phyloP scores from a whole-genome alignment of 2,329 filamentous ascomycete species.

The Claviceps cyperi region DNA sequence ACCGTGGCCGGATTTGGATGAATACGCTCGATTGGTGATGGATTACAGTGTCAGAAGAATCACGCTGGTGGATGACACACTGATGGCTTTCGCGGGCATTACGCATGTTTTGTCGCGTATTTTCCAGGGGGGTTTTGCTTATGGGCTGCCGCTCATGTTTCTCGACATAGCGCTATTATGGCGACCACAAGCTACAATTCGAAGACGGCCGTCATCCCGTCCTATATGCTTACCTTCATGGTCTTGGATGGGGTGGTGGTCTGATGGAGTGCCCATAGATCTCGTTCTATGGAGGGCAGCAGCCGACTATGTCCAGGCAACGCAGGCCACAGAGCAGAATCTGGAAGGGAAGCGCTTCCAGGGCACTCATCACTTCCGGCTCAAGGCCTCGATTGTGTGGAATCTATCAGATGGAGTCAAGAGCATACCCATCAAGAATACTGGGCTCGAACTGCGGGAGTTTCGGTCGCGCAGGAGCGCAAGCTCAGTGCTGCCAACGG shows the following conservation, averaged over 20 bases:
- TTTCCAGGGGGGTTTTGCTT: slow-evolving; percentile 28
- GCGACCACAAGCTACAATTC: slow-evolving; percentile 28
- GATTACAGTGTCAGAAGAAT: slow-evolving; percentile 27
- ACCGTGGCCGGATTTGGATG: slow-evolving; percentile 31
- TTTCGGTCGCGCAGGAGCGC: slow-evolving; percentile 20
- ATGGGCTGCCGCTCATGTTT: slow-evolving; percentile 32
- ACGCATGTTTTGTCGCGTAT: slow-evolving; percentile 26
- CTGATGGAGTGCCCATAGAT: slow-evolving; percentile 28
- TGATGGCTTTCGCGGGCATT: slow-evolving; percentile 28
- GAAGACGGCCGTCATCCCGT: slow-evolving; percentile 21
- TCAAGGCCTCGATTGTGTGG: slow-evolving; percentile 25
- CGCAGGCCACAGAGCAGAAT: slow-evolving; percentile 17
- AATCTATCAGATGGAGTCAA: slow-evolving; percentile 24
- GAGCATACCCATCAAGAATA: slow-evolving; percentile 21
- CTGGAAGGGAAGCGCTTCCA: slow-evolving; percentile 21
- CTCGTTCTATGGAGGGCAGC: slow-evolving; percentile 27
- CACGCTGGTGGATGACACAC: slow-evolving; percentile 26
- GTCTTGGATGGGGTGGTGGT: slow-evolving; percentile 36
- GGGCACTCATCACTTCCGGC: slow-evolving; percentile 22
- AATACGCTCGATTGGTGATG: slow-evolving; percentile 28
- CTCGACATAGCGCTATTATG: slow-evolving; percentile 30
- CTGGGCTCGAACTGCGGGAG: slow-evolving; percentile 25
- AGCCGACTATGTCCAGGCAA: slow-evolving; percentile 28
- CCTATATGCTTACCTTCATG: slow-evolving; percentile 28
- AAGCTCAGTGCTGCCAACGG: slow-evolving; percentile 19